Evolutionary conservation across 2,329 filamentous ascomycete genomes (phyloP), one percentile per base, ranked within the genome.

Genomic region (Fusarium acutatum): DNA sequence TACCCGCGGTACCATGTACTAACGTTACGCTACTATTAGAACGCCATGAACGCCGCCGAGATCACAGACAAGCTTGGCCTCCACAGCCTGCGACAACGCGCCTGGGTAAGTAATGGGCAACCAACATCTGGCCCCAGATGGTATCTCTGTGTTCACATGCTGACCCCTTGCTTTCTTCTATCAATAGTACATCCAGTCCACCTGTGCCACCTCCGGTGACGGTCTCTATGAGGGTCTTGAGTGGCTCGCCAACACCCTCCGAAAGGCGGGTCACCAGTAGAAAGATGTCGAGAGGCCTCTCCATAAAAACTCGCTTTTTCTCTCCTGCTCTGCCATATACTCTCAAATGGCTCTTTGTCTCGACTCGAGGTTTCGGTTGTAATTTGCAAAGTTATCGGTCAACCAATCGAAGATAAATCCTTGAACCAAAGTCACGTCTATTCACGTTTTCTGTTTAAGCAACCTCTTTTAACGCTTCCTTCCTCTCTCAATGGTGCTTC

Each of bases 51-150:
- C 87, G 96, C 96, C 82, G 96, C 96, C 83, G 96, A 99, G 89
- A 98, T 99, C 86, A 99, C 96, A 86, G 96, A 99, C 89, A 98
- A 98, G 92, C 94, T 99, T 86, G 96, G 96, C 83, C 95, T 99
- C 82, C 96, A 98, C 92, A 97, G 94, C 88, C 90, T 99, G 90
- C 94, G 95, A 90, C 94, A 97, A 89, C 95, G 96, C 85, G 93
- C 94, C 82, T 99, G 96, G 96, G 96, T 99, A 95, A 84, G 95
- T 88, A 12, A 71, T 30, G n/a, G 28, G 69, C 26, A 74, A 49
- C 70, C 44, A 32, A 63, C 58, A 18, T 60, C 35, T 49, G 41
- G 20, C 58, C 32, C 32, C 26, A 53, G 15, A 46, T 43, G 22
- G 35, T 26, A 15, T 37, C 24, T n/a, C 20, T 59, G 46, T 40